Conservation (phyloP, 2,329 filamentous ascomycete genomes). For the Pseudogymnoascus sp. region DNA sequence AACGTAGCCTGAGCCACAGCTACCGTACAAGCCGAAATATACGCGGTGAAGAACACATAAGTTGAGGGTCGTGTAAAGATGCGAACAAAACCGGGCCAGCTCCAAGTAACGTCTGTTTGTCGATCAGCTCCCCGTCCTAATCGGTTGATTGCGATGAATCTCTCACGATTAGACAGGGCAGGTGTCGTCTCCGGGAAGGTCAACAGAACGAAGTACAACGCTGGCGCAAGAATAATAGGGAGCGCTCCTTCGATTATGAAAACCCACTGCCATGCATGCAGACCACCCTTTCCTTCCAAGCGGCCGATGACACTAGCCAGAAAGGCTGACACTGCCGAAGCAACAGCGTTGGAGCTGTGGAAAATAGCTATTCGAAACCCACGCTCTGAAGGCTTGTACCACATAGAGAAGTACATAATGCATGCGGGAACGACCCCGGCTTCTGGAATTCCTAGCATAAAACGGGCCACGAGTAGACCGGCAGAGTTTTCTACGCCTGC, state of each 20-base stretch:
- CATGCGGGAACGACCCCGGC: conserved; percentile 20
- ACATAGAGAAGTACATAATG: conserved; percentile 24
- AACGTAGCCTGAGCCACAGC: conserved; percentile 21
- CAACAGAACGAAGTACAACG: conserved; percentile 18
- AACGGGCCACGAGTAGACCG: conserved; percentile 17
- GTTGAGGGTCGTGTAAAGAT: conserved; percentile 21
- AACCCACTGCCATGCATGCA: conserved; percentile 16
- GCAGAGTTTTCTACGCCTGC: conserved; percentile 12
- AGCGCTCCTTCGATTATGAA: conserved; percentile 13
- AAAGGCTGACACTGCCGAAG: conserved; percentile 19
- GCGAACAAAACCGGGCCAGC: conserved; percentile 16
- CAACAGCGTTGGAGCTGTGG: conserved; percentile 20
- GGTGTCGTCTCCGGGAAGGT: conserved; percentile 19
- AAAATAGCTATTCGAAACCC: conserved; percentile 21
- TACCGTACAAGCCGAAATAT: conserved; percentile 18
- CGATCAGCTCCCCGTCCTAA: conserved; percentile 19
- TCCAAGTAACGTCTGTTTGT: conserved; percentile 18
- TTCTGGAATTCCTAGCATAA: conserved; percentile 20
- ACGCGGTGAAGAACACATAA: conserved; percentile 19
- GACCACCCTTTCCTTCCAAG: conserved; percentile 10
- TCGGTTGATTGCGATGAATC: conserved; percentile 20
- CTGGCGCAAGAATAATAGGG: conserved; percentile 16
- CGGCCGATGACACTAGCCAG: conserved; percentile 16
- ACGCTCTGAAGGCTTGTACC: conserved; percentile 23
- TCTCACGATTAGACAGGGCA: conserved; percentile 18